Base-by-base conservation (phyloP, 257 asterid genomes). In the Thymus quinquecostatus region DNA sequence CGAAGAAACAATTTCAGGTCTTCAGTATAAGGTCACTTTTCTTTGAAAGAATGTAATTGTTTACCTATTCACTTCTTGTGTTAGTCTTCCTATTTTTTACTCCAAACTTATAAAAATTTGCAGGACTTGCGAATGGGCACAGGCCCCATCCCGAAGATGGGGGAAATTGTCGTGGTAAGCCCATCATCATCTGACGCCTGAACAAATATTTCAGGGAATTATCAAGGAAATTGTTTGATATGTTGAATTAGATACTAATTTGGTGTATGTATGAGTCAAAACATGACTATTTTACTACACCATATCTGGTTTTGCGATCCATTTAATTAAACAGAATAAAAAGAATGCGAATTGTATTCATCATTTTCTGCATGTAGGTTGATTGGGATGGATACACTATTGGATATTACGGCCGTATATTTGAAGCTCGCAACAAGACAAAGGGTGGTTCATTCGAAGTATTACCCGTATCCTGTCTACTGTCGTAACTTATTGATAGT, bases 351-450 rank as follows among this genome's bases (percentile, higher is more conserved):
- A 72, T 30, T 13, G n/a, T 53, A 71, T 44, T 50, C 68, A 68
- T 71, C 55, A 55, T 44, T 34, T 59, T 70, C 55, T 82, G 60
- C 55, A 59, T 77, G 73, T 71, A 94, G 99, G 89, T 94, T 13
- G 99, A 94, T 75, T 91, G 99, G 99, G 99, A 86, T 84, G 99
- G 99, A 74, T 94, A 80, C 83, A 94, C 99, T 10, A 94, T 94
- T 64, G 99, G 99, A 65, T 92, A 95, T 82, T 95, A 95, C 66
- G 98, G 99, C 45, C 96, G 98, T 72, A 95, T 95, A 81, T 95
- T 92, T 81, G 99, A 95, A 83, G 99, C 99, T 79, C 97, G 97
- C 60, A 91, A 95, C 91, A 95, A 91, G 86, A 84, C 98, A 11
- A 92, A 95, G 83, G 97, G 98, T 68, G 98, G 99, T 75, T 95